These are phyloP conservation scores for Psilocybe azurescens DNA, from an alignment of 768 basidiomycete genomes.

Conservation along the genomic window DNA sequence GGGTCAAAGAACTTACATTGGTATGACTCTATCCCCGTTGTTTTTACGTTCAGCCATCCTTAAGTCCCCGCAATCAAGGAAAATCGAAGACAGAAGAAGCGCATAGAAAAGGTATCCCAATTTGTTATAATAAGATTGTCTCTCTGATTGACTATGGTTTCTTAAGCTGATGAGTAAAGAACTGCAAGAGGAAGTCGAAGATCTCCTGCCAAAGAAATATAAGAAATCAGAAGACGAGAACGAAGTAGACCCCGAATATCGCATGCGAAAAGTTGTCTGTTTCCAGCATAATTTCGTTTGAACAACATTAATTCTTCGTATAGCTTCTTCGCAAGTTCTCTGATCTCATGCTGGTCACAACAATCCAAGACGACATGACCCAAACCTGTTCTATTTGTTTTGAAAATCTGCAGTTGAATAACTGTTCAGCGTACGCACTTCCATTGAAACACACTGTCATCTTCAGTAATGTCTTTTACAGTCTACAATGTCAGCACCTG, in stretches of 20 bases:
- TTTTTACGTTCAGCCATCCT: neutral
- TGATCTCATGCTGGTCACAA: conserved; percentile 40
- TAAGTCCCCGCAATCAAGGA: conserved; percentile 12
- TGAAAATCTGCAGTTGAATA: conserved; percentile 34
- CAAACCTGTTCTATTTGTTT: conserved; percentile 47
- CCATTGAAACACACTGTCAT: neutral
- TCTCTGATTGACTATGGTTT: neutral
- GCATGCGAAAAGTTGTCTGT: conserved; percentile 45
- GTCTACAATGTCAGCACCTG: conserved; percentile 49
- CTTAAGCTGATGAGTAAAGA: conserved; percentile 33
- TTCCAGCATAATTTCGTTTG: neutral
- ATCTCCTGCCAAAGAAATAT: conserved; percentile 31
- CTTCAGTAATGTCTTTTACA: conserved; percentile 19
- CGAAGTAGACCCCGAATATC: conserved; percentile 33
- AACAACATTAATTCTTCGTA: neutral
- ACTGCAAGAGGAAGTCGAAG: conserved; percentile 40
- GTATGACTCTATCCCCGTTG: conserved; percentile 15
- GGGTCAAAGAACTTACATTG: conserved; percentile 19
- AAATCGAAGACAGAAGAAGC: conserved; percentile 24
- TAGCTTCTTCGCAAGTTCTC: conserved; percentile 47
- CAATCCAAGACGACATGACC: conserved; percentile 35
- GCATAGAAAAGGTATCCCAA: conserved; percentile 27
- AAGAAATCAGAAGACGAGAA: conserved; percentile 29
- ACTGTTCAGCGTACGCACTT: conserved; percentile 39
- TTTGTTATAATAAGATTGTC: neutral